A percentile compares a stretch with the other conserved stretches of the same genome.
Evolutionary conservation across 169 alveolate genomes (phyloP).

Genomic region (Blepharisma undulans): DNA sequence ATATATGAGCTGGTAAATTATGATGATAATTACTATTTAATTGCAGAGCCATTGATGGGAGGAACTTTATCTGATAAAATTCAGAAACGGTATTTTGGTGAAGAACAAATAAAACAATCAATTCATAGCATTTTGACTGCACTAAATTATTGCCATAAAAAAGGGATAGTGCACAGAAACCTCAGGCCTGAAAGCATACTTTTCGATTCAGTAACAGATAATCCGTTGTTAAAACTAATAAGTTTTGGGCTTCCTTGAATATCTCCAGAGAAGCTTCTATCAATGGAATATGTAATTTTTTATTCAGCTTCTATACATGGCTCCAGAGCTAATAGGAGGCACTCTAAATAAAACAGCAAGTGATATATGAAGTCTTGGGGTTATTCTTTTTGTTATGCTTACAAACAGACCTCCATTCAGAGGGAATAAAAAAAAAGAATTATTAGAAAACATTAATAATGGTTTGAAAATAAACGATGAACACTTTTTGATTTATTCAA

Average conservation of each 20-base stretch:
- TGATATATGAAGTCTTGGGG: conserved; percentile 42
- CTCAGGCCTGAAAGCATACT: not conserved
- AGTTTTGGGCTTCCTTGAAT: not conserved
- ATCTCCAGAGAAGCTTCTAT: not conserved
- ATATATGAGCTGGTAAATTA: not conserved
- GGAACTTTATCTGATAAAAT: conserved; percentile 65
- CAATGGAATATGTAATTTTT: conserved; percentile 7
- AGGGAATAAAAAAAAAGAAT: not conserved
- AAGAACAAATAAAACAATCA: conserved; percentile 49
- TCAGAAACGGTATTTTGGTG: conserved; percentile 40
- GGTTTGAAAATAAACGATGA: conserved; percentile 70
- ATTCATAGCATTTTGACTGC: conserved; percentile 49
- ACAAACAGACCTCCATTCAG: not conserved
- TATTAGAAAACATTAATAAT: not conserved
- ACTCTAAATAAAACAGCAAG: conserved; percentile 33
- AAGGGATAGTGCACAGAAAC: conserved; percentile 39
- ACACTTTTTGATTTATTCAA: conserved; percentile 83
- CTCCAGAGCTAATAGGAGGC: conserved; percentile 29
- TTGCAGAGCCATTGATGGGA: conserved; percentile 61
- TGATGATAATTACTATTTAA: not conserved
- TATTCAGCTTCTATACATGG: conserved; percentile 19
- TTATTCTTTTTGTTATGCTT: not conserved
- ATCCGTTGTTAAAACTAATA: not conserved
- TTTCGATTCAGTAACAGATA: not conserved
- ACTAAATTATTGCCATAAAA: conserved; percentile 60